Evolutionary conservation across 345 rosid genomes (phyloP).

Genomic region (Isatis tinctoria): DNA sequence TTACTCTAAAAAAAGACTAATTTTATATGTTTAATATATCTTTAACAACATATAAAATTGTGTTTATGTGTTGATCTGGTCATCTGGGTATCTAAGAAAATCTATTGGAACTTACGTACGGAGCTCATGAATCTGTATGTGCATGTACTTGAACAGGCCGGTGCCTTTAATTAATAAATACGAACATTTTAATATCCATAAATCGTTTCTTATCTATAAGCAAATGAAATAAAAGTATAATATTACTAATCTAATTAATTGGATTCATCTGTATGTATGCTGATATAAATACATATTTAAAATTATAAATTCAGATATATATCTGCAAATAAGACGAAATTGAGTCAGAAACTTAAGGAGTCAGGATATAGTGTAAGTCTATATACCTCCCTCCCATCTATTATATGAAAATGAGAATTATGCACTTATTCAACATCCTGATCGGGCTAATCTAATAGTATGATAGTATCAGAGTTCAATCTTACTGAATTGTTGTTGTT

Average conservation of each 20-base stretch:
- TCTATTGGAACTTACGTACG: conserved; percentile 26
- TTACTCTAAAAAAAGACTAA: not conserved
- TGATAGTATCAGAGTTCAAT: not conserved
- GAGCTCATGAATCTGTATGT: conserved; percentile 23
- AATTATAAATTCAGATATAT: not conserved
- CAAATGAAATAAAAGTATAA: not conserved
- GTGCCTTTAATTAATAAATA: conserved; percentile 13
- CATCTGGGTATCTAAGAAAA: conserved; percentile 9
- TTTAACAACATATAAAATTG: not conserved
- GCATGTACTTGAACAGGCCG: conserved; percentile 34
- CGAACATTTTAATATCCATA: conserved; percentile 2
- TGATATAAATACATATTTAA: not conserved
- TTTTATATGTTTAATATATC: not conserved
- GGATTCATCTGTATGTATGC: conserved; percentile 26
- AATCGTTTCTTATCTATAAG: not conserved
- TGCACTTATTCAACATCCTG: not conserved
- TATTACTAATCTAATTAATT: not conserved
- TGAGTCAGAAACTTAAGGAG: not conserved
- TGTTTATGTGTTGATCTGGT: not conserved
- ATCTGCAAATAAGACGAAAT: not conserved
- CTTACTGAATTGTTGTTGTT: not conserved
- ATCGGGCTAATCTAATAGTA: not conserved
- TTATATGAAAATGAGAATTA: not conserved
- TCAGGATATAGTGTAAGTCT: conserved; percentile 7
- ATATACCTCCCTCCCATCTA: not conserved